Evolutionary conservation across 495 filamentous ascomycete species (phyloP), one percentile per base, ranked within the genome.

Genomic region (Aspergillus saccharolyticus): DNA sequence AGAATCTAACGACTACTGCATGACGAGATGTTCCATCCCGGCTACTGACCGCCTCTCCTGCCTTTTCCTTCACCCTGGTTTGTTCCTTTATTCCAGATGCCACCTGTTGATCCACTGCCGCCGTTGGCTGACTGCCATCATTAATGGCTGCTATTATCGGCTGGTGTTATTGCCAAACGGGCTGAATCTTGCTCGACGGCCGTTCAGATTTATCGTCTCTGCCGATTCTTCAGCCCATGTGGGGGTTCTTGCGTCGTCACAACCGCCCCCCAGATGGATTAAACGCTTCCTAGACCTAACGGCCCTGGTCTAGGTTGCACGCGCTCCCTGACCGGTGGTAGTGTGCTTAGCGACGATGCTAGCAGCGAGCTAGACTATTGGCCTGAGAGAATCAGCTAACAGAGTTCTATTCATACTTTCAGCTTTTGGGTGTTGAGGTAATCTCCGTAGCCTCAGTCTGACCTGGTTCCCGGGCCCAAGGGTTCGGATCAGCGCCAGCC

Each of bases 391-490:
- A 33, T 50, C 52, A 42, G 52, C 55, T 17, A 48, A 19, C 20
- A 19, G 33, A 39, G 33, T 5, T 42, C 47, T 55, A 44, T n/a
- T 28, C 57, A 44, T 42, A 16, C 45, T 48, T 53, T 58, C 48
- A 53, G 55, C 47, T 52, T 46, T 30, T 24, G 8, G 20, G 22
- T 47, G 33, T 52, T 30, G 52, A 53, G 52, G 33, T 47, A 55
- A 60, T 62, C 51, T 57, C 44, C 45, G 48, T 60, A 24, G 33
- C 20, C 42, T 28, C 7, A 50, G 48, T 22, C 57, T 53, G 56
- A 59, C 64, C 64, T 57, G 61, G 58, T 53, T 62, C 55, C 43
- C 57, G 62, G 59, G 65, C 62, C 62, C 62, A 65, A 57, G 55
- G 43, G 59, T 59, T 60, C 59, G 65, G 62, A 54, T 63, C 62